Evolutionary conservation across 805 yeast genomes (phyloP), one percentile per base, ranked within the genome.

Genomic region (Middelhovenomyces tepae): DNA sequence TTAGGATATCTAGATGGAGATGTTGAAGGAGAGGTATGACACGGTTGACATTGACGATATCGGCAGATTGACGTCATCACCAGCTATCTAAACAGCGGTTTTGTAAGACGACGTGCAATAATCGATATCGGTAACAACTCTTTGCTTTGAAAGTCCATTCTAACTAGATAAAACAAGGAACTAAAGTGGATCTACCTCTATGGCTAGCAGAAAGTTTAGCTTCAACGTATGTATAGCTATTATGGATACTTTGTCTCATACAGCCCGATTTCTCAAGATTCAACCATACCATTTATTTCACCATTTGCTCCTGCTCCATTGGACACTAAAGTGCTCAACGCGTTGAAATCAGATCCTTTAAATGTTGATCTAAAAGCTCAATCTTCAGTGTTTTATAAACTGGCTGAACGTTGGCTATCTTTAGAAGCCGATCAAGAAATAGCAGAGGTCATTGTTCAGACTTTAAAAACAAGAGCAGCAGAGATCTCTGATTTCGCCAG

Each of bases 121-220:
- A 11, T 28, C 7, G 17, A 10, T 23, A 9, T 6, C 5, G 4
- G 13, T 9, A 10, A 28, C 11, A 4, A 22, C 31, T n/a, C 13
- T 15, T 11, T 9, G 15, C 18, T 11, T 9, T 16, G 7, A 8
- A n/a, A 11, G 11, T 7, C 7, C 4, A 24, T 26, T 10, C 21
- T 11, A 23, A 18, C 17, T 18, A 75, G 39, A 62, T 78, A 19
- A 57, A 60, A 35, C 66, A 72, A 45, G 76, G 74, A 21, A 65
- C 86, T 2, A 75, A 75, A 47, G 48, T 85, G 3, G 87, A 82
- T 37, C 63, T 89, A 16, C 97, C 97, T 0, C 55, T 86, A 18
- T 89, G 97, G 97, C 57, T 89, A 25, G 93, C 95, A 0, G 77
- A 77, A 38, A 70, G 80, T 1, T 59, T 87, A 20, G 94, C 94